A percentile compares a stretch with the other conserved stretches of the same genome.
These are phyloP conservation scores for Lathyrus oleraceus DNA, from an alignment of 306 rosid species.

Conservation along the genomic window DNA sequence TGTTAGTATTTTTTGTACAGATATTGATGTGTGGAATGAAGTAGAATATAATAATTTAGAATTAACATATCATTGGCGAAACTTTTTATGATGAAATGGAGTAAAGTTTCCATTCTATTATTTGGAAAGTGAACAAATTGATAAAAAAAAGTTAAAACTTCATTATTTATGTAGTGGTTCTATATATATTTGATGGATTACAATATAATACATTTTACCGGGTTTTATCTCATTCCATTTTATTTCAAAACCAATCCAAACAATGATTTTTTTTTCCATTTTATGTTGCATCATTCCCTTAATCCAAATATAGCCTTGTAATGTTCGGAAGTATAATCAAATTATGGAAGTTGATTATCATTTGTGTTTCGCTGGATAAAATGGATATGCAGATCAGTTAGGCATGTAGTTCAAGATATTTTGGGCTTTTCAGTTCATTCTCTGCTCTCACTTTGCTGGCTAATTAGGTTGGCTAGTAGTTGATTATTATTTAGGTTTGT, in stretches of 20 bases:
- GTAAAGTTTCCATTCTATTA: not conserved
- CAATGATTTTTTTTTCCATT: not conserved
- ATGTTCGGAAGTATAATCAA: not conserved
- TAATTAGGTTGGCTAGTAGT: not conserved
- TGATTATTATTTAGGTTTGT: not conserved
- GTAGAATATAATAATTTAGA: not conserved
- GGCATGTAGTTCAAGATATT: not conserved
- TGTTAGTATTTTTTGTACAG: not conserved
- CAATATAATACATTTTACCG: not conserved
- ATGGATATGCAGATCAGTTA: not conserved
- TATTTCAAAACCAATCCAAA: constrained; percentile 14
- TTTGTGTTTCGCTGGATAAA: not conserved
- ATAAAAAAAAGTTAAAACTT: not conserved
- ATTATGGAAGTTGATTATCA: not conserved
- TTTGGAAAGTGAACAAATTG: not conserved
- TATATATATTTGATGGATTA: not conserved
- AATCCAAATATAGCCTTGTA: not conserved
- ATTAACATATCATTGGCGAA: not conserved
- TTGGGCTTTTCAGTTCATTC: not conserved
- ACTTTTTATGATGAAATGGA: not conserved
- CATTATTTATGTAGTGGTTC: not conserved
- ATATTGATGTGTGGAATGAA: not conserved
- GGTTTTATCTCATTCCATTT: not conserved
- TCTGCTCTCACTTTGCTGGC: not conserved
- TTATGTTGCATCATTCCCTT: constrained; percentile 1